Evolutionary conservation across 495 filamentous ascomycete species (phyloP).

Genomic region (Physcia stellaris): DNA sequence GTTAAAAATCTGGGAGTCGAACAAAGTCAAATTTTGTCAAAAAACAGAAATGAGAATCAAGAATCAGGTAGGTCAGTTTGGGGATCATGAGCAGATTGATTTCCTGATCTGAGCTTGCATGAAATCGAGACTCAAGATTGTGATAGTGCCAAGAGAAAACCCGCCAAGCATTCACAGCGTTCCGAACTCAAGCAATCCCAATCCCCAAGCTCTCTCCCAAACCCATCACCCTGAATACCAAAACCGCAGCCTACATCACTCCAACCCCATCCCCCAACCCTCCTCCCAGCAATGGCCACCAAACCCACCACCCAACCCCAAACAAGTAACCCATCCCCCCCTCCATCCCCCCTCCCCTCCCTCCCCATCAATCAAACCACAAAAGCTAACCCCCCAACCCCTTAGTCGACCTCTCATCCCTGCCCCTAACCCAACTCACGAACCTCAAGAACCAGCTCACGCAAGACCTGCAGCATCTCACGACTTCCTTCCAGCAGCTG

Average conservation of each 20-base stretch:
- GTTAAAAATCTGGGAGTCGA: no score
- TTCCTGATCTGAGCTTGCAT: no score
- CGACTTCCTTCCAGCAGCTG: slow-evolving; percentile 73
- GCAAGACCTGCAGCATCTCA: slow-evolving; percentile 87
- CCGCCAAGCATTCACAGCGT: no score
- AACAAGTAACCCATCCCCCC: slow-evolving; percentile 1
- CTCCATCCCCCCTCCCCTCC: not conserved
- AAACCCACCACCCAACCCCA: slow-evolving; percentile 1
- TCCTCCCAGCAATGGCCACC: not conserved
- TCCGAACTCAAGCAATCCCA: no score
- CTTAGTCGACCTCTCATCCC: slow-evolving; percentile 50
- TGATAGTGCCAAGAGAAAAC: no score
- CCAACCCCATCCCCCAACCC: not conserved
- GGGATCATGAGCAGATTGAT: no score
- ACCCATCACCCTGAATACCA: no score
- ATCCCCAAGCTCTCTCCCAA: no score
- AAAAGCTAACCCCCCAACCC: not conserved
- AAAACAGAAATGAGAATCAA: no score
- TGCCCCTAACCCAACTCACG: slow-evolving; percentile 36
- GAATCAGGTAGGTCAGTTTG: no score
- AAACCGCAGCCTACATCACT: not conserved
- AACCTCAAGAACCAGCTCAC: slow-evolving; percentile 88
- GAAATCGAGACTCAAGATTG: no score
- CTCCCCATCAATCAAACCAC: not conserved
- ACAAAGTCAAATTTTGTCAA: no score